Evolutionary conservation across 2,329 filamentous ascomycete species (phyloP), one percentile per base, ranked within the genome.

Genomic region (Parascedosporium putredinis): DNA sequence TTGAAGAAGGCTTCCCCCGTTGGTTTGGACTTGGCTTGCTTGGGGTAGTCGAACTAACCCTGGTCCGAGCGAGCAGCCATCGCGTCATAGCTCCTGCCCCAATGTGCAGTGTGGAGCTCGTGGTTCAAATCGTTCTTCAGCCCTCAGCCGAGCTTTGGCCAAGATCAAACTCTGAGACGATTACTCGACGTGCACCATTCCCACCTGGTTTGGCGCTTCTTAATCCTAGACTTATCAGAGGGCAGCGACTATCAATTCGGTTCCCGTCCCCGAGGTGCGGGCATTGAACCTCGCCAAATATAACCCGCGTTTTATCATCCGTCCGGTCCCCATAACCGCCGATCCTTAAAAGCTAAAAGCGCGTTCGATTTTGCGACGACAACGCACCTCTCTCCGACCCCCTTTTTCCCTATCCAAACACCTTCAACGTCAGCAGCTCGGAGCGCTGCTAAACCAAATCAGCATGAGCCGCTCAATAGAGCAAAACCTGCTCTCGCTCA

Each of bases 381-480:
- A n/a, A n/a, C n/a, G n/a, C n/a, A n/a, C n/a, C n/a, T n/a, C n/a
- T n/a, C n/a, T n/a, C 33, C 33, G 20, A 36, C 33, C 33, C 10
- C 33, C 33, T 18, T 18, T 9, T 36, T 18, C 33, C 33, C 33
- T 18, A 36, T 18, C 20, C 33, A 36, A 7, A 14, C 33, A 12
- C 14, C 9, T 16, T 22, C 20, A 42, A 20, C 38, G 6, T 20
- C 5, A 20, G 12, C 16, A 42, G 23, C 23, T 42, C 5, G 5
- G 38, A 10, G 27, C 12, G 6, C 27, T 42, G 14, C 20, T n/a
- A 3, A 50, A 12, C 7, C n/a, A 7, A 8, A 8, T 45, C 55
- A 61, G 29, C 27, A 93, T 93, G 86, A 87, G 84, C 60, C 78
- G 81, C 52, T 78, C 85, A 36, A 73, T 89, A 18, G 84, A 90